Evolutionary conservation across 257 asterid species (phyloP), one percentile per base, ranked within the genome.

Genomic region (Haberlea rhodopensis): DNA sequence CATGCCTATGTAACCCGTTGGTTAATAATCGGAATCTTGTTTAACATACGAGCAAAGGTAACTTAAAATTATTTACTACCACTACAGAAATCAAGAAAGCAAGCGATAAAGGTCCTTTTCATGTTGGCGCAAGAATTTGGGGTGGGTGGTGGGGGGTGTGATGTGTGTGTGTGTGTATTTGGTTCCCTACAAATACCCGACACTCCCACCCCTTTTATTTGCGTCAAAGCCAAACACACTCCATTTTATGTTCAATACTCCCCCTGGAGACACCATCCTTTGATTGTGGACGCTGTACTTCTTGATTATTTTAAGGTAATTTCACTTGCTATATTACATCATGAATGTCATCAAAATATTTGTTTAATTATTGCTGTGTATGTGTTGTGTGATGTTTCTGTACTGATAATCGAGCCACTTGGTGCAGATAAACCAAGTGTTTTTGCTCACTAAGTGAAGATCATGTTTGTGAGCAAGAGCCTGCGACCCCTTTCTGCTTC

Each of bases 171-270:
- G 46, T 3, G 3, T 37, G 46, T 75, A 27, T 78, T 69, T 80
- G 53, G 26, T 20, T 75, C 73, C 79, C 84, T 87, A 85, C 84
- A 90, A 82, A 87, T 85, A 85, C 73, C 84, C 1, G 71, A 32
- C 75, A 58, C 66, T 67, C 67, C 31, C 82, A 15, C 68, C 16
- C 51, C 60, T 77, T 76, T 68, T 71, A 73, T 67, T n/a, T 78
- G 82, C 77, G 8, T 79, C 67, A 60, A 81, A n/a, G 20, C 70
- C 82, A 65, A 62, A 34, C 5, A 43, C 20, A 43, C 20, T n/a
- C n/a, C 51, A 16, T 13, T 43, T n/a, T 43, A 3, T 4, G 51
- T 43, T 43, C 19, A 43, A 5, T 5, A 43, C 51, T 15, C 13
- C 6, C 51, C 18, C 51, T 4, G 20, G 20, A 43, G 20, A 43